These are phyloP conservation scores for Urtica urens DNA, from an alignment of 306 rosid species.

Conservation along the genomic window DNA sequence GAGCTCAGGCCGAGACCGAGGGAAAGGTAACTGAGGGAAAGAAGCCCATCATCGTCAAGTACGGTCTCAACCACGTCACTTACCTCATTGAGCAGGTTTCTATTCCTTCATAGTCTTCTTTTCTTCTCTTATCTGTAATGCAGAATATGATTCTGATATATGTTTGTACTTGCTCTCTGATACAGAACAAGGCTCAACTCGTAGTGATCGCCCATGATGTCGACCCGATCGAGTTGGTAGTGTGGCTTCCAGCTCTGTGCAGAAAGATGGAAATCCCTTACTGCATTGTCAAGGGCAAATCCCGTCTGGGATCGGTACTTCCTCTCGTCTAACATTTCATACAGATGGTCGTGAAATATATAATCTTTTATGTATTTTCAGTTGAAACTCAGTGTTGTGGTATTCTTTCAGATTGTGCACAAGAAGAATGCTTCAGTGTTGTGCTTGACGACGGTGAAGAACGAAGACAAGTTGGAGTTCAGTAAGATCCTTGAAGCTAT, in stretches of 20 bases:
- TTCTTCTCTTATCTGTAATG: not conserved
- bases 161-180: not conserved
- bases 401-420: slow-evolving; percentile 43
- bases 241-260: slow-evolving; percentile 80
- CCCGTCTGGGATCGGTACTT: slow-evolving; percentile 63
- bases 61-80: slow-evolving; percentile 71
- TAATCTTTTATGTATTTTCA: not conserved
- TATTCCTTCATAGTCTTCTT: not conserved
- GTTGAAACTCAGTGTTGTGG: too few species aligned
- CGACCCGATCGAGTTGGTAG: slow-evolving; percentile 72
- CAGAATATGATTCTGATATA: not conserved
- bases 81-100: slow-evolving; percentile 69
- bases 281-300: slow-evolving; percentile 85
- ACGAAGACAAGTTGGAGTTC: slow-evolving; percentile 72
- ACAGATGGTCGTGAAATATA: not conserved
- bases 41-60: slow-evolving; percentile 59
- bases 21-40: slow-evolving; percentile 48
- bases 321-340: too few species aligned
- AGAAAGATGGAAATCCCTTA: slow-evolving; percentile 86
- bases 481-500: slow-evolving; percentile 64
- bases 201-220: slow-evolving; percentile 83
- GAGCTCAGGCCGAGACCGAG: slow-evolving; percentile 65
- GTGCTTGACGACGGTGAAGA: slow-evolving; percentile 76
- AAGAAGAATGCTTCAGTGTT: slow-evolving; percentile 69
- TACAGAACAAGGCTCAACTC: slow-evolving; percentile 74